Evolutionary conservation across 202 grass and related monocot genomes (phyloP).

Genomic region (Schoenoplectus triqueter): DNA sequence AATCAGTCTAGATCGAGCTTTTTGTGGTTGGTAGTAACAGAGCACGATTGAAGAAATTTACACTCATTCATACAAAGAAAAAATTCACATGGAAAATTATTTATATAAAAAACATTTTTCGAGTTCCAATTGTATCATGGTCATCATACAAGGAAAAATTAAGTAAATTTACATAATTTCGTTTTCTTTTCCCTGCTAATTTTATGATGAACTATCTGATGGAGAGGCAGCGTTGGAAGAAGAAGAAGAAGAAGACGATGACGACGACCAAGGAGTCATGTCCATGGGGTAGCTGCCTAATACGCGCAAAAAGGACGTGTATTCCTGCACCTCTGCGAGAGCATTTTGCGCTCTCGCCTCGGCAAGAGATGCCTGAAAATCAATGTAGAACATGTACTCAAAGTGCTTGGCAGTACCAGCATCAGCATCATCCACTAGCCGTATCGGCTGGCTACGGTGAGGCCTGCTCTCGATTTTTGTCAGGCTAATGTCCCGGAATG

Average conservation of each 20-base stretch:
- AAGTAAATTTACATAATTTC: neutral
- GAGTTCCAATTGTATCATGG: neutral
- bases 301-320: slow-evolving; percentile 85
- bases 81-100: slow-evolving; percentile 5
- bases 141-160: neutral
- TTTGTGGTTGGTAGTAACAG: slow-evolving; percentile 19
- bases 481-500: slow-evolving; percentile 75
- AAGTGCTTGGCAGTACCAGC: slow-evolving; percentile 90
- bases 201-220: slow-evolving; percentile 41
- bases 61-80: slow-evolving; percentile 28
- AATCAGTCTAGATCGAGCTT: neutral
- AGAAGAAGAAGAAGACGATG: slow-evolving; percentile 57
- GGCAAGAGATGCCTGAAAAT: slow-evolving; percentile 81
- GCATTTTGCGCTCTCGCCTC: slow-evolving; percentile 86
- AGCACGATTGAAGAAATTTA: slow-evolving; percentile 31
- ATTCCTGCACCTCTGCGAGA: slow-evolving; percentile 92
- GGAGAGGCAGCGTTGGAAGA: slow-evolving; percentile 48
- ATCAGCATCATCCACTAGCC: slow-evolving; percentile 88
- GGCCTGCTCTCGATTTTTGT: slow-evolving; percentile 94
- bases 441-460: slow-evolving; percentile 74
- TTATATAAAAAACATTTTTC: slow-evolving; percentile 13
- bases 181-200: neutral
- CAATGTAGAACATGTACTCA: slow-evolving; percentile 97
- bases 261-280: slow-evolving; percentile 78
- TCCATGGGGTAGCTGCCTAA: slow-evolving; percentile 97